Percentiles rank a stretch among this genome's conserved stretches.
phyloP scores from a whole-genome alignment of 192 early-diverging fungal genomes.

The Lunasporangiospora selenospora region DNA sequence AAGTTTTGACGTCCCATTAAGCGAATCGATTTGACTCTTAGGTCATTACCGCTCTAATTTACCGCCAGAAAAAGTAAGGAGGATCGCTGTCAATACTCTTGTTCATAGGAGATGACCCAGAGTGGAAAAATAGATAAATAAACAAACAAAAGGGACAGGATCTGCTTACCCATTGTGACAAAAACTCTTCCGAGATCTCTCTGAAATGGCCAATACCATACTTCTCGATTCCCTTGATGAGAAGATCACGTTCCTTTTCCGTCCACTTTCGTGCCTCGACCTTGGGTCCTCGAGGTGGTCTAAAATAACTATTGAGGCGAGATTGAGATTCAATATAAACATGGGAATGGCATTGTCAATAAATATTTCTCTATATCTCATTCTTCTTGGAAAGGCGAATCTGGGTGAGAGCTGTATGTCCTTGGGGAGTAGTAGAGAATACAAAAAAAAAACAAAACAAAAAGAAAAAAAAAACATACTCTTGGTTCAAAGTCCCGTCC shows the following conservation, averaged over 20 bases:
- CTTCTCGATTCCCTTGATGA: slow-evolving; percentile 83
- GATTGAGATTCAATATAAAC: no score
- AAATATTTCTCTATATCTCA: no score
- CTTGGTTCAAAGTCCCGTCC: slow-evolving; percentile 89
- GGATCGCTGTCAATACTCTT: not conserved
- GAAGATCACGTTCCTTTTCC: slow-evolving; percentile 73
- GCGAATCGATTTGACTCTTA: slow-evolving; percentile 85
- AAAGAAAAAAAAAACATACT: slow-evolving; percentile 52
- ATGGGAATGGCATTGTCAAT: no score
- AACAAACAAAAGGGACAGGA: not conserved
- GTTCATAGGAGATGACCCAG: not conserved
- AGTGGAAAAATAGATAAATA: not conserved
- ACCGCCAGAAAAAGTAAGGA: not conserved
- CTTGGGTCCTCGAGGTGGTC: slow-evolving; percentile 72
- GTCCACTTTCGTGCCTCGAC: slow-evolving; percentile 80
- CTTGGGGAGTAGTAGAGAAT: not conserved
- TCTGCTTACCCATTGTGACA: slow-evolving; percentile 76
- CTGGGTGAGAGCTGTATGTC: no score
- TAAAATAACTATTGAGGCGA: slow-evolving; percentile 63
- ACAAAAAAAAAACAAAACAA: slow-evolving; percentile 2
- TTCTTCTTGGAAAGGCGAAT: no score
- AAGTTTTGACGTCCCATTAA: slow-evolving; percentile 88
- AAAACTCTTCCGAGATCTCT: slow-evolving; percentile 78
- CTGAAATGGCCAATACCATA: slow-evolving; percentile 90
- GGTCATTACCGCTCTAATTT: slow-evolving; percentile 70